Evolutionary conservation across 768 basidiomycete species (phyloP).

Genomic region (Hypsizygus marmoreus): DNA sequence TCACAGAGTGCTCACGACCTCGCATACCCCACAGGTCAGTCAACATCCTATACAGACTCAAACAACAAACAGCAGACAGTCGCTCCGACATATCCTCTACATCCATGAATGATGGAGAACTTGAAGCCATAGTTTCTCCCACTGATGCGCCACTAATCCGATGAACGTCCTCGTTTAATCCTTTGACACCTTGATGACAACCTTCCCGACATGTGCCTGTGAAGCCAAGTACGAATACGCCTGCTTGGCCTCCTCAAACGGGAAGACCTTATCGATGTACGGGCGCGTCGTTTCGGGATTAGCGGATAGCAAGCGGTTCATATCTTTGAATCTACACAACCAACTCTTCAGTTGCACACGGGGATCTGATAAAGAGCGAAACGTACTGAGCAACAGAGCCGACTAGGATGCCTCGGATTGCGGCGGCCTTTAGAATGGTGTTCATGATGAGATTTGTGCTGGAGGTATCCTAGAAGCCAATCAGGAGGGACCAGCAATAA

Average conservation of each 20-base stretch:
- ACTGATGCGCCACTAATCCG: too few species aligned
- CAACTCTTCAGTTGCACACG: not conserved
- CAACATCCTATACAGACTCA: too few species aligned
- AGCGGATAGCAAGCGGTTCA: constrained; percentile 48
- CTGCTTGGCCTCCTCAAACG: constrained; percentile 47
- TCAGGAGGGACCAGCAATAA: not conserved
- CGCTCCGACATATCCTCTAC: too few species aligned
- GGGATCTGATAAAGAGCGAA: not conserved
- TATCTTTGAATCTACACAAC: constrained; percentile 45
- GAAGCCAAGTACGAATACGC: constrained; percentile 55
- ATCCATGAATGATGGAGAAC: too few species aligned
- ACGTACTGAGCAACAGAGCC: constrained; percentile 58
- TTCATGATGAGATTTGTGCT: constrained; percentile 30
- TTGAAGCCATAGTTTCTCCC: too few species aligned
- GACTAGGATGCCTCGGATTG: constrained; percentile 51
- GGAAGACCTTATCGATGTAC: constrained; percentile 56
- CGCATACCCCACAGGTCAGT: too few species aligned
- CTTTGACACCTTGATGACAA: too few species aligned
- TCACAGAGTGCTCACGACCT: too few species aligned
- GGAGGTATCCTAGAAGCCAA: constrained; percentile 18
- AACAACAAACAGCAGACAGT: too few species aligned
- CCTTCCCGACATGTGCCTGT: constrained; percentile 61
- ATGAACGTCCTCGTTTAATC: too few species aligned
- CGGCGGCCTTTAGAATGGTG: constrained; percentile 40
- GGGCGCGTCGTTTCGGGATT: constrained; percentile 44